Evolutionary conservation across 768 basidiomycete genomes (phyloP).

Genomic region (Boletus vermiculosoides): DNA sequence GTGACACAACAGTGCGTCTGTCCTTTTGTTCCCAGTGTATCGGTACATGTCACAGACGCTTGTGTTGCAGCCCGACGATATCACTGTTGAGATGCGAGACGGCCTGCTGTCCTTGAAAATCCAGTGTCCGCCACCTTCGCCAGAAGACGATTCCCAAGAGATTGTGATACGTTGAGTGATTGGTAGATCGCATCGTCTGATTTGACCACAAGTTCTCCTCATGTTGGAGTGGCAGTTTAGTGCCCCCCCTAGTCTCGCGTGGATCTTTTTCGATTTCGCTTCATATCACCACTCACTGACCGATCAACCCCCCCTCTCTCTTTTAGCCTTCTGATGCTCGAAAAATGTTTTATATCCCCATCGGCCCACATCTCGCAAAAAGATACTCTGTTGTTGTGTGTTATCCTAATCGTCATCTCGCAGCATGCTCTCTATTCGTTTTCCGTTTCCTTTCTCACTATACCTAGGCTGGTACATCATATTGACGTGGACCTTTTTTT

Average conservation of each 20-base stretch:
- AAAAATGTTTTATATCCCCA: background rate
- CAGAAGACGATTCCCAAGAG: slow-evolving; percentile 42
- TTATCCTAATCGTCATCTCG: background rate
- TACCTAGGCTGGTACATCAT: slow-evolving; percentile 1
- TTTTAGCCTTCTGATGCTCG: slow-evolving; percentile 5
- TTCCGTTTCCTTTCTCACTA: background rate
- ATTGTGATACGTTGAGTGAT: slow-evolving; percentile 48
- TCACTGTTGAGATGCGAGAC: slow-evolving; percentile 55
- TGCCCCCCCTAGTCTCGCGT: background rate
- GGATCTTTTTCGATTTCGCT: slow-evolving; percentile 5
- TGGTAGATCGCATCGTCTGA: slow-evolving; percentile 12
- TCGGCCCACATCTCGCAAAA: background rate
- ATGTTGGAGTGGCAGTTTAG: slow-evolving; percentile 3
- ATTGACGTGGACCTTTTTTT: slow-evolving; percentile 3
- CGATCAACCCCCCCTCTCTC: background rate
- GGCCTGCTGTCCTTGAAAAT: slow-evolving; percentile 61
- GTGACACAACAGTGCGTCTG: slow-evolving; percentile 51
- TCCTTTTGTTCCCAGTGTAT: slow-evolving; percentile 13
- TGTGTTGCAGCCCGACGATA: slow-evolving; percentile 47
- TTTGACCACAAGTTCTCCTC: slow-evolving; percentile 11
- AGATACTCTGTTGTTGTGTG: background rate
- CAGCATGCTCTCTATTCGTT: background rate
- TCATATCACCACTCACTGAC: slow-evolving; percentile 11
- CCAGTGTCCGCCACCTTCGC: slow-evolving; percentile 45
- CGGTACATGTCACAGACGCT: slow-evolving; percentile 5